These are phyloP conservation scores for Oxyria digyna DNA, from an alignment of 148 eudicot species.

Conservation along the genomic window DNA sequence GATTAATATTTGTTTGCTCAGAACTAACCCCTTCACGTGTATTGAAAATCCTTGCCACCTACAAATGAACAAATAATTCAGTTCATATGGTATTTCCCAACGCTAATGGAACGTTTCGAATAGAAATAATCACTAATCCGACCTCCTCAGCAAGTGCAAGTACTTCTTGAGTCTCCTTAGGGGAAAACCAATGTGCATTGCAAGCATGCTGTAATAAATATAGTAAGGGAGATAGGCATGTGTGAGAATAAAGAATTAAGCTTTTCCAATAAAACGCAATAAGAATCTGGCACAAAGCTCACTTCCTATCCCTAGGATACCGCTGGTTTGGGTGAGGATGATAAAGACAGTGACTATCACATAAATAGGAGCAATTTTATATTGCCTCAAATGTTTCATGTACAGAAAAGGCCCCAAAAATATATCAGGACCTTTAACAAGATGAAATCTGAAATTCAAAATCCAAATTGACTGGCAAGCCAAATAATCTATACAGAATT, in stretches of 20 bases:
- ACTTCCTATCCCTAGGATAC: not conserved
- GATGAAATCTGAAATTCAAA: not conserved
- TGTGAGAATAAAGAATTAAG: not conserved
- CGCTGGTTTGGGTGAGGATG: not conserved
- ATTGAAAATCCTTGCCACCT: constrained; percentile 5
- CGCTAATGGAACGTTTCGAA: not conserved
- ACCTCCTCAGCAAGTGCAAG: constrained; percentile 8
- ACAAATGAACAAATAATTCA: not conserved
- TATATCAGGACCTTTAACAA: not conserved
- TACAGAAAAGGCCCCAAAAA: not conserved
- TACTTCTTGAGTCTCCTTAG: not conserved
- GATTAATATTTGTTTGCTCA: constrained; percentile 2
- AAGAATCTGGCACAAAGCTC: not conserved
- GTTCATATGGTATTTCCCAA: not conserved
- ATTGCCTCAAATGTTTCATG: too few species aligned
- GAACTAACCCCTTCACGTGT: not conserved
- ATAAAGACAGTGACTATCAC: not conserved
- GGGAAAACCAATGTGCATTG: constrained; percentile 3
- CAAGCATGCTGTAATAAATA: constrained; percentile 7
- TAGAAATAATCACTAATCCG: not conserved
- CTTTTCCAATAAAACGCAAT: not conserved
- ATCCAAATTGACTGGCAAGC: too few species aligned
- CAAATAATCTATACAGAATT: too few species aligned
- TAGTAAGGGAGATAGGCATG: not conserved
- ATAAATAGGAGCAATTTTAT: not conserved